Evolutionary conservation across 495 filamentous ascomycete species (phyloP).

Genomic region (Trichodelitschia bisporula): DNA sequence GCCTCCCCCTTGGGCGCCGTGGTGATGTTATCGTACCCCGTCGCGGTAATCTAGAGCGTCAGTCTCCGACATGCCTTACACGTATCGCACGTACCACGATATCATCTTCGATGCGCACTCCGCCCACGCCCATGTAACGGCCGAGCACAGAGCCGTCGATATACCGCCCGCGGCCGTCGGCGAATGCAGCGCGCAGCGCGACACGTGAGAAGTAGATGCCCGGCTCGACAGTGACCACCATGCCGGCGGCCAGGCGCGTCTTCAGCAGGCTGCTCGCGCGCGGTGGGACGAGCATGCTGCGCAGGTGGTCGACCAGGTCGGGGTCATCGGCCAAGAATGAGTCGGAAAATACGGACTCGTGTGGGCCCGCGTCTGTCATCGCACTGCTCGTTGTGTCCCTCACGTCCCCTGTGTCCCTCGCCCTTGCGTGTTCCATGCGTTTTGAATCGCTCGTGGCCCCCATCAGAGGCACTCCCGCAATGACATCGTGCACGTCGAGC

Average conservation of each 20-base stretch:
- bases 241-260: slow-evolving; percentile 29
- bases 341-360: background rate
- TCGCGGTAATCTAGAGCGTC: slow-evolving; percentile 28
- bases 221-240: slow-evolving; percentile 74
- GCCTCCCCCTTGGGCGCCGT: slow-evolving; percentile 57
- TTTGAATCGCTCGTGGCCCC: background rate
- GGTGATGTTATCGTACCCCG: slow-evolving; percentile 64
- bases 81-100: slow-evolving; percentile 24
- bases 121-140: slow-evolving; percentile 54
- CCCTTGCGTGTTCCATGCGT: background rate
- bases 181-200: slow-evolving; percentile 12
- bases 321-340: too few relatives aligned
- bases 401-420: too few relatives aligned
- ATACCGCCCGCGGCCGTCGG: too few relatives aligned
- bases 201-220: slow-evolving; percentile 31
- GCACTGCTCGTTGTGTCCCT: too few relatives aligned
- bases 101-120: slow-evolving; percentile 82
- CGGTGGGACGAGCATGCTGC: too few relatives aligned
- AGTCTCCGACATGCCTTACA: background rate
- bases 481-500: slow-evolving; percentile 74
- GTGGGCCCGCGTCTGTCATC: too few relatives aligned
- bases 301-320: too few relatives aligned
- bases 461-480: too few relatives aligned
- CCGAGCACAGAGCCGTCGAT: slow-evolving; percentile 51
- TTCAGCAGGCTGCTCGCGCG: slow-evolving; percentile 4